Evolutionary conservation across 148 eudicot species (phyloP).

Genomic region (Spergularia bocconei): DNA sequence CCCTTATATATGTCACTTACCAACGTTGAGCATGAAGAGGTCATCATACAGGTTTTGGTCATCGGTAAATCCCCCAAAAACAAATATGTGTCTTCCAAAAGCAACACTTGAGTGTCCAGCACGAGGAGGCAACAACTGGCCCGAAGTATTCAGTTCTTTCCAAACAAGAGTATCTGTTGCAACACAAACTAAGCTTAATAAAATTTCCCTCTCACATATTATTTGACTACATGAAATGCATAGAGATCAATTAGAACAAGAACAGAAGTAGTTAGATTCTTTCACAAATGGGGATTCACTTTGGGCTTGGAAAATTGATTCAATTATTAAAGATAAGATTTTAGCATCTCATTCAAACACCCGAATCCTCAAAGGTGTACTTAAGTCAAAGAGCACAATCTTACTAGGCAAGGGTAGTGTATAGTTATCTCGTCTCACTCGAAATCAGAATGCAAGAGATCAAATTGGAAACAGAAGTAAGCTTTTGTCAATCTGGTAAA

Average conservation of each 20-base stretch:
- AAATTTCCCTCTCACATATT: not conserved
- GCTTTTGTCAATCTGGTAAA: too few relatives aligned
- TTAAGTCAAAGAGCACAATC: not conserved
- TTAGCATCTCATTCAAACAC: not conserved
- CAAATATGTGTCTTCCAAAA: slow-evolving; percentile 70
- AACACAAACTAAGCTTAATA: slow-evolving; percentile 15
- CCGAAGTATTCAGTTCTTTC: slow-evolving; percentile 70
- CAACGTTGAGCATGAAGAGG: slow-evolving; percentile 73
- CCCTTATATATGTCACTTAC: slow-evolving; percentile 38
- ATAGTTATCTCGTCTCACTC: not conserved
- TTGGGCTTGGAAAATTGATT: not conserved
- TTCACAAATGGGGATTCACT: not conserved
- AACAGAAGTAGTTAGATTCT: not conserved
- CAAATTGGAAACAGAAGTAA: too few relatives aligned
- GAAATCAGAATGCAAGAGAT: too few relatives aligned
- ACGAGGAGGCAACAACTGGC: slow-evolving; percentile 85
- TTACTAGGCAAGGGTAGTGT: not conserved
- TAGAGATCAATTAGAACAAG: not conserved
- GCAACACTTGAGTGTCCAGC: slow-evolving; percentile 88
- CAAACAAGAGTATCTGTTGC: slow-evolving; percentile 76
- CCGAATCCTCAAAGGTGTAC: not conserved
- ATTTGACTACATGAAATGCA: slow-evolving; percentile 5
- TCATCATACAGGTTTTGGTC: slow-evolving; percentile 79
- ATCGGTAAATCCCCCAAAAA: slow-evolving; percentile 93
- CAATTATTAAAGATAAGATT: too few relatives aligned